Percentiles rank a stretch among this genome's conserved stretches.
Evolutionary conservation across 345 rosid genomes (phyloP).

Genomic region (Populus pruinosa): DNA sequence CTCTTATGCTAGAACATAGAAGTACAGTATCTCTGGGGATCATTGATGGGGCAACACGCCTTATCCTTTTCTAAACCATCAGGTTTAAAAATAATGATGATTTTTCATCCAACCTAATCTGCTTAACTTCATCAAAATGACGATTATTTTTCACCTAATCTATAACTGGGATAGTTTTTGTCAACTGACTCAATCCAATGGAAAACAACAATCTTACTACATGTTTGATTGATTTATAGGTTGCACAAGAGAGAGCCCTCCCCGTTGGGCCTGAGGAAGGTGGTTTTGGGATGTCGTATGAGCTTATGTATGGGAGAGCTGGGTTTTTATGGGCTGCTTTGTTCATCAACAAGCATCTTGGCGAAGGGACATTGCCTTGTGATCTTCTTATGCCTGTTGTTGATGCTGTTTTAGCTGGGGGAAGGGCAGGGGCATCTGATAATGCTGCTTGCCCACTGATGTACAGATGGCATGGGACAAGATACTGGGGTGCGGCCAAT

Average conservation of each 20-base stretch:
- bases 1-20: not conserved
- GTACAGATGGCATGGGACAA: constrained; percentile 93
- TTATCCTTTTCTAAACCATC: not conserved
- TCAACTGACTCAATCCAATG: not conserved
- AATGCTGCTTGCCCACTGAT: constrained; percentile 67
- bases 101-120: not conserved
- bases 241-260: constrained; percentile 79
- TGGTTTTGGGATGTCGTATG: constrained; percentile 94
- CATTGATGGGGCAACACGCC: not conserved
- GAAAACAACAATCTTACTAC: not conserved
- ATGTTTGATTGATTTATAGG: constrained; percentile 28
- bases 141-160: no score
- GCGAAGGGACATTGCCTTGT: constrained; percentile 44
- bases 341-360: constrained; percentile 68
- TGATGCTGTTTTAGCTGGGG: constrained; percentile 76
- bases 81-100: not conserved
- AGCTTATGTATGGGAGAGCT: constrained; percentile 85
- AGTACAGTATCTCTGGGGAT: not conserved
- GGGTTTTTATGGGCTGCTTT: constrained; percentile 89
- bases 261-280: constrained; percentile 92
- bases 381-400: constrained; percentile 62
- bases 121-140: not conserved
- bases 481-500: constrained; percentile 88
- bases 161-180: not conserved
- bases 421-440: constrained; percentile 81